These are phyloP conservation scores for Trichoderma sp. DNA, from an alignment of 2,329 filamentous ascomycete genomes.

Conservation along the genomic window DNA sequence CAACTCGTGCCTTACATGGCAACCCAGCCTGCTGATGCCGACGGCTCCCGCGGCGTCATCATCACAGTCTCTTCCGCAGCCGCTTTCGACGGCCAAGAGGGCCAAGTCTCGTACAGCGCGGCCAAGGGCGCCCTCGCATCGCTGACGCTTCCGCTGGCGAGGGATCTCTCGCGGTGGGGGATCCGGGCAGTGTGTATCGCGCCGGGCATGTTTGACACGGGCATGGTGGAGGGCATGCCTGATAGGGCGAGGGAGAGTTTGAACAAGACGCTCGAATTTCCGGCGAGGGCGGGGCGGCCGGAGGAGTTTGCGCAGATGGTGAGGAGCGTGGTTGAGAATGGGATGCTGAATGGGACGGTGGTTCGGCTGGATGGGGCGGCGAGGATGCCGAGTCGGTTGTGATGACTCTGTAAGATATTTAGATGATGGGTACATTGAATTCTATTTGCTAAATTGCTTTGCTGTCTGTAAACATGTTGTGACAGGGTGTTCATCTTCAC, in stretches of 20 bases:
- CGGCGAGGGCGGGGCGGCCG: conserved; percentile 12
- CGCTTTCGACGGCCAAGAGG: conserved; percentile 9
- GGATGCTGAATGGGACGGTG: conserved; percentile 10
- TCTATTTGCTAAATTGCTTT: too few species aligned
- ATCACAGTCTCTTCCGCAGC: conserved; percentile 3
- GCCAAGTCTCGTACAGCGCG: not conserved
- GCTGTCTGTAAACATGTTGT: too few species aligned
- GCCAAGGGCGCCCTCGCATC: conserved; percentile 4
- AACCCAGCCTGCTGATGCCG: not conserved
- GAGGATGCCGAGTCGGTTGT: conserved; percentile 7
- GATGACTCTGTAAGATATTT: too few species aligned
- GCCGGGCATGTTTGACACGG: conserved; percentile 12
- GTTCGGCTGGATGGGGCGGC: conserved; percentile 1
- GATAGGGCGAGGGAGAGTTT: not conserved
- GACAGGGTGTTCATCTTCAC: too few species aligned
- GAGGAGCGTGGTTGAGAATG: conserved; percentile 3
- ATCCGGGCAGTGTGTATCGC: not conserved
- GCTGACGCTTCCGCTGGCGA: not conserved
- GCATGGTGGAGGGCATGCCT: conserved; percentile 1
- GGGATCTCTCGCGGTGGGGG: conserved; percentile 1
- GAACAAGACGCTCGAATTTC: conserved; percentile 9
- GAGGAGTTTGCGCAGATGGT: conserved; percentile 15
- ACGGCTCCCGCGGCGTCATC: conserved; percentile 3
- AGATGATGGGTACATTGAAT: not conserved
- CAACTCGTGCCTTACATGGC: conserved; percentile 7